Evolutionary conservation across 257 asterid species (phyloP).

Genomic region (Fraxinus americana): DNA sequence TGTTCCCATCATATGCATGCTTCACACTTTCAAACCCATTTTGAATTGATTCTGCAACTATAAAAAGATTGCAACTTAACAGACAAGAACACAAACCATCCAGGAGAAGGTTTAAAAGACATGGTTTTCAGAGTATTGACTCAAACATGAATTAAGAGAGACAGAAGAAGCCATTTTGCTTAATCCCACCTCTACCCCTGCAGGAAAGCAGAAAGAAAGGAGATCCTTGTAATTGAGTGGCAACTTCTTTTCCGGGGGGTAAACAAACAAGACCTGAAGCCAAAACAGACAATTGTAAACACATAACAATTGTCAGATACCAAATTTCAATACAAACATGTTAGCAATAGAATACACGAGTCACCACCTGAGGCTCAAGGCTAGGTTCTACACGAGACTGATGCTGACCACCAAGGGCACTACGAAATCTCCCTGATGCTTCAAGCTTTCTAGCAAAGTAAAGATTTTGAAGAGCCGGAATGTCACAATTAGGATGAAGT

Average conservation of each 20-base stretch:
- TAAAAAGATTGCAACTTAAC: constrained; percentile 3
- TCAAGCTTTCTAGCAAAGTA: constrained; percentile 81
- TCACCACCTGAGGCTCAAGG: constrained; percentile 93
- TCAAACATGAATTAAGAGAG: constrained; percentile 19
- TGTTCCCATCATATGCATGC: constrained; percentile 7
- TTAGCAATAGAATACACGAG: constrained; percentile 7
- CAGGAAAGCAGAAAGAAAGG: constrained; percentile 95
- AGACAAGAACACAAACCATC: constrained; percentile 1
- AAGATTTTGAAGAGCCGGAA: constrained; percentile 85
- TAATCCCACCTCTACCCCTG: constrained; percentile 85
- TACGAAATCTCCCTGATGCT: constrained; percentile 80
- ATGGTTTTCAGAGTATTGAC: neutral
- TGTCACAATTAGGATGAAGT: constrained; percentile 87
- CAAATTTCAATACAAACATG: constrained; percentile 1
- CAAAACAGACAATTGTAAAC: constrained; percentile 28
- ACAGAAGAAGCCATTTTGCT: constrained; percentile 12
- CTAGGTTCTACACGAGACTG: constrained; percentile 90
- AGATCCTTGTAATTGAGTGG: constrained; percentile 97
- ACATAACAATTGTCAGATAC: neutral
- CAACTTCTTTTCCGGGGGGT: constrained; percentile 95
- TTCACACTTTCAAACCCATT: constrained; percentile 14
- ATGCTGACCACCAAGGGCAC: constrained; percentile 72
- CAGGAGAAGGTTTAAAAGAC: neutral
- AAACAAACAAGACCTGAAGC: constrained; percentile 90
- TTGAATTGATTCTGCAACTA: constrained; percentile 4